phyloP scores from a whole-genome alignment of 352 stramenopile species.

The Globisporangium camurandrum region DNA sequence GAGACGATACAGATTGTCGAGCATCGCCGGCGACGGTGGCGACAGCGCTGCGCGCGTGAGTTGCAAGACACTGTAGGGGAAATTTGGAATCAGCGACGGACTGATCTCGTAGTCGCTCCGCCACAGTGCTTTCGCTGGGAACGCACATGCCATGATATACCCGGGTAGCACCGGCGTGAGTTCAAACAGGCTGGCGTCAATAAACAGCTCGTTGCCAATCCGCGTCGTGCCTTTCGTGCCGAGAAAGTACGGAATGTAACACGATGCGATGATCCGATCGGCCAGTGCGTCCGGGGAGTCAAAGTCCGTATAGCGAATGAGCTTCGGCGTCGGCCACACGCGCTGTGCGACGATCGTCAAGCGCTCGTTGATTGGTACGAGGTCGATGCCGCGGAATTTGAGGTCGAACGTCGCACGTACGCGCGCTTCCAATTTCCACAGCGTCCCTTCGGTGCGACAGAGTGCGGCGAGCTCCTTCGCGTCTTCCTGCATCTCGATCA shows the following conservation, averaged over 20 bases:
- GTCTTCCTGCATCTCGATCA: conserved; percentile 52
- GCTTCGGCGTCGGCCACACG: conserved; percentile 51
- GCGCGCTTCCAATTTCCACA: conserved; percentile 59
- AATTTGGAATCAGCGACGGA: conserved; percentile 49
- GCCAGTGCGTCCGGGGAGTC: conserved; percentile 47
- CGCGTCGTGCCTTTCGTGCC: conserved; percentile 29
- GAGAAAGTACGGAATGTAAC: conserved; percentile 77
- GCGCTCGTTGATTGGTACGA: conserved; percentile 31
- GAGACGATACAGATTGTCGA: conserved; percentile 62
- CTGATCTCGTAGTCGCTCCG: conserved; percentile 70
- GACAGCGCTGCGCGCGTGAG: conserved; percentile 48
- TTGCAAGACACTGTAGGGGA: conserved; percentile 51
- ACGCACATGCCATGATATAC: conserved; percentile 65
- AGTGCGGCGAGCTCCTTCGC: conserved; percentile 45
- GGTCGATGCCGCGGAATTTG: conserved; percentile 36
- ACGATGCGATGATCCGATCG: conserved; percentile 64
- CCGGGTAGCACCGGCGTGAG: conserved; percentile 60
- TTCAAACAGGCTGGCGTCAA: conserved; percentile 62
- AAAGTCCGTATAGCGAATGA: conserved; percentile 52
- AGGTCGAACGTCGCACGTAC: conserved; percentile 44
- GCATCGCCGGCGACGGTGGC: conserved; percentile 37
- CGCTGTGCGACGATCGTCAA: conserved; percentile 65
- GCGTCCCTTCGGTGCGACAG: conserved; percentile 42
- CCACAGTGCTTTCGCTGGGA: conserved; percentile 44
- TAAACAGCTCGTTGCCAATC: conserved; percentile 58